Conservation (phyloP, 148 eudicot genomes). For the Euryodendron excelsum region DNA sequence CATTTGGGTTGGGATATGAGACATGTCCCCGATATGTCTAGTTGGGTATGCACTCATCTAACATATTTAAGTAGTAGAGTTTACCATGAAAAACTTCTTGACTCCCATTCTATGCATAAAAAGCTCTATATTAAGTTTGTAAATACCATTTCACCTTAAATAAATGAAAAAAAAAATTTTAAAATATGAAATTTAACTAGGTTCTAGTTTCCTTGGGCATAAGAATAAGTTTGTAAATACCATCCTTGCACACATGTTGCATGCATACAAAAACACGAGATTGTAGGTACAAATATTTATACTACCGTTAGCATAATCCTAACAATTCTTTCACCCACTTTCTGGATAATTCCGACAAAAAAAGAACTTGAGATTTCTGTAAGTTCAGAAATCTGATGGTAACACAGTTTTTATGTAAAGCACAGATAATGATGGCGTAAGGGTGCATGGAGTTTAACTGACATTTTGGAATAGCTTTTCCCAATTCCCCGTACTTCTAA, state of each 20-base stretch:
- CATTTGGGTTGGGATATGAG: too few relatives aligned
- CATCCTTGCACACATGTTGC: background rate
- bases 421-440: conserved; percentile 1
- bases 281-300: background rate
- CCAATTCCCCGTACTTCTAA: conserved; percentile 51
- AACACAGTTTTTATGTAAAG: background rate
- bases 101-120: too few relatives aligned
- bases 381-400: background rate
- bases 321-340: background rate
- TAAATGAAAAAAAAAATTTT: too few relatives aligned
- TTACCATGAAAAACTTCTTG: too few relatives aligned
- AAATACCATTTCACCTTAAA: too few relatives aligned
- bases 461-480: conserved; percentile 48
- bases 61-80: too few relatives aligned
- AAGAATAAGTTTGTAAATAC: too few relatives aligned
- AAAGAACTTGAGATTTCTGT: background rate
- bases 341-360: background rate
- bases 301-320: background rate
- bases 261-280: background rate
- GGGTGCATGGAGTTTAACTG: conserved; percentile 18
- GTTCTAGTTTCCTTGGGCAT: too few relatives aligned
- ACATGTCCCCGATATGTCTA: too few relatives aligned
- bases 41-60: too few relatives aligned
- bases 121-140: too few relatives aligned
- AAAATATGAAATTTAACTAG: too few relatives aligned